Evolutionary conservation across 129 eudicot genomes (phyloP).

Genomic region (Smallanthus sonchifolius): DNA sequence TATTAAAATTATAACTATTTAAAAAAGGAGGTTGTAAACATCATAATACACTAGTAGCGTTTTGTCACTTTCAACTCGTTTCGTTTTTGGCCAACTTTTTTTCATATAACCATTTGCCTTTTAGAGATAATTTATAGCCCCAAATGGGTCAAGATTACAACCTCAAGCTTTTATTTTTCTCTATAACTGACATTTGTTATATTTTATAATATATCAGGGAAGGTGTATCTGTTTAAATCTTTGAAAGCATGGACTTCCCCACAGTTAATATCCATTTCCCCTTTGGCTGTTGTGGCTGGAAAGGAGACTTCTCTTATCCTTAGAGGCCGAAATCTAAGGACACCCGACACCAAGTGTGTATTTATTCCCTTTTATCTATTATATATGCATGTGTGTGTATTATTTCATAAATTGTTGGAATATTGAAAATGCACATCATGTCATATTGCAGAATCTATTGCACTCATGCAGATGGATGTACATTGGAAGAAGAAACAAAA

Average conservation of each 20-base stretch:
- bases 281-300: conserved; percentile 86
- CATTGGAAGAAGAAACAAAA: conserved; percentile 17
- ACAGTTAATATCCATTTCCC: conserved; percentile 63
- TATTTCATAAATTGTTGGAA: not conserved
- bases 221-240: conserved; percentile 50
- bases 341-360: conserved; percentile 75
- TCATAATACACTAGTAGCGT: not conserved
- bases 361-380: not conserved
- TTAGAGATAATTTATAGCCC: not conserved
- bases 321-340: conserved; percentile 61
- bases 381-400: not conserved
- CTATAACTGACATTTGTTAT: too few relatives aligned
- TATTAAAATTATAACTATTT: too few relatives aligned
- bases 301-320: conserved; percentile 59
- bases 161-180: too few relatives aligned
- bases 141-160: too few relatives aligned
- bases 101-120: not conserved
- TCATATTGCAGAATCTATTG: conserved; percentile 55
- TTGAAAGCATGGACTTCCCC: conserved; percentile 63
- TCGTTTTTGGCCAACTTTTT: not conserved
- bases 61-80: not conserved
- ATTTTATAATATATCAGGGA: conserved; percentile 46
- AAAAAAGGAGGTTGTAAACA: not conserved
- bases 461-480: conserved; percentile 48
- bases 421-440: not conserved